phyloP scores from a whole-genome alignment of 2,329 filamentous ascomycete species.

The Talaromyces rugulosus region DNA sequence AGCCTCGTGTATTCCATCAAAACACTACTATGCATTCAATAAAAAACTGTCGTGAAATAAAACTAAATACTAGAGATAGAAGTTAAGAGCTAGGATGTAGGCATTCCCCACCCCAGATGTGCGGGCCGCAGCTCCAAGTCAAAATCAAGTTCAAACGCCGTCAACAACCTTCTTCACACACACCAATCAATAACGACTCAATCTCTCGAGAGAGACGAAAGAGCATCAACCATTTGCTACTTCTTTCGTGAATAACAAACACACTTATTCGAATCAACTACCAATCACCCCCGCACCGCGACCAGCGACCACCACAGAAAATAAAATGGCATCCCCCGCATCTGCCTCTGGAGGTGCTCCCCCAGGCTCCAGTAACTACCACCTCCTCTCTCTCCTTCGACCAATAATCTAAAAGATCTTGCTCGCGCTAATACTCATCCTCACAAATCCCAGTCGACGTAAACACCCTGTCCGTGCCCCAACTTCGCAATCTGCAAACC shows the following conservation, averaged over 20 bases:
- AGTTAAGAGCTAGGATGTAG: neutral
- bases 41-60: neutral
- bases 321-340: conserved; percentile 27
- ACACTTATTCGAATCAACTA: neutral
- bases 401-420: neutral
- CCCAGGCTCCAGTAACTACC: conserved; percentile 24
- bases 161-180: neutral
- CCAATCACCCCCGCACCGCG: neutral
- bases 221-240: neutral
- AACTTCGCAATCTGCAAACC: conserved; percentile 88
- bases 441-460: conserved; percentile 48
- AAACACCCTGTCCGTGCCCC: conserved; percentile 72
- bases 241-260: neutral
- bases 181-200: neutral
- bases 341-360: conserved; percentile 22
- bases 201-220: neutral
- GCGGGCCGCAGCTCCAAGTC: neutral
- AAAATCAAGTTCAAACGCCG: neutral
- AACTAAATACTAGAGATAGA: neutral
- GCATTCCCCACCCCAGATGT: neutral
- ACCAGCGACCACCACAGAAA: neutral
- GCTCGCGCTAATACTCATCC: neutral
- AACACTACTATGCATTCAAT: neutral
- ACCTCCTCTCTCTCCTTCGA: neutral
- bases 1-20: neutral